Evolutionary conservation across 805 yeast genomes (phyloP), one percentile per base, ranked within the genome.

Genomic region (Komagataella pseudopastoris): DNA sequence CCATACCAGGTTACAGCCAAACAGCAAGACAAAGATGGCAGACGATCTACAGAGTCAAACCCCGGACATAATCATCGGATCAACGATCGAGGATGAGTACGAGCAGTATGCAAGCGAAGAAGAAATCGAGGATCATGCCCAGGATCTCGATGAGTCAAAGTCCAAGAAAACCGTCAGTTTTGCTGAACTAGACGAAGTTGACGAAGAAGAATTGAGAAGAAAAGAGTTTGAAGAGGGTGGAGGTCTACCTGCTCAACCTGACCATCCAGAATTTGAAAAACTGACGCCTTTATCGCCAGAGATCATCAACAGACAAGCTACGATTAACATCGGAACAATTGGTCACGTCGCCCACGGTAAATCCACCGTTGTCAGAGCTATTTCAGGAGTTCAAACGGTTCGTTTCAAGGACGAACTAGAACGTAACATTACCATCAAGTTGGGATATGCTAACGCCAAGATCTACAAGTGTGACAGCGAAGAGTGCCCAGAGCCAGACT

Each of bases 291-390:
- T 88, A 56, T 84, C 95, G 6, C 93, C 96, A 51, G 99, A 90
- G 64, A 95, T 93, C 65, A 93, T 93, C 71, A 88, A 87, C 69
- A 86, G 99, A 78, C 99, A 93, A 74, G 99, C 99, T 56, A 93
- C 99, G 49, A 88, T 93, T 66, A 93, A 93, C 70, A 93, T 93
- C 64, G 99, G 99, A 71, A 91, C 98, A 64, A 91, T 91, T 66
- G 99, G 99, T 59, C 99, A 91, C 69, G 98, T 91, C 59, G 99
- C 93, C 71, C 98, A 93, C 74, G 99, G 99, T 72, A 91, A 91
- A 73, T 89, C 98, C 59, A 90, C 98, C 50, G 81, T 91, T 64
- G 93, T 97, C 54, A 97, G 97, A 60, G 98, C 98, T 62, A 93
- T 93, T 59, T 90, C 98, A 2, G 98, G 99, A 56, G 98, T 95